A percentile compares a stretch with the other conserved stretches of the same genome.
phyloP scores from a whole-genome alignment of 2,329 filamentous ascomycete genomes.

The Talaromyces sp. region DNA sequence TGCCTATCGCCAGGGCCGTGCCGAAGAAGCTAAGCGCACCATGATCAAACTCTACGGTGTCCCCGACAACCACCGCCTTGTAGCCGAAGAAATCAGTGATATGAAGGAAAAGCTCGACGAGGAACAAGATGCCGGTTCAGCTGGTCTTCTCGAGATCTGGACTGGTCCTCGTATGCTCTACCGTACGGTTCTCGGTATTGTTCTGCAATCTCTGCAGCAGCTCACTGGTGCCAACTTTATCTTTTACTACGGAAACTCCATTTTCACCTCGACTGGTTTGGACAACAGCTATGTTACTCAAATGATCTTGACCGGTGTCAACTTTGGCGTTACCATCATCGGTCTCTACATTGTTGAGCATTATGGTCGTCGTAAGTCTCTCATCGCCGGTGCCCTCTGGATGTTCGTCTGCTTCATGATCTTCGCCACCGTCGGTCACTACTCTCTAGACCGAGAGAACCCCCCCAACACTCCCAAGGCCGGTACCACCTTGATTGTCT shows the following conservation, averaged over 20 bases:
- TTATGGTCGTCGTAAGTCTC: constrained; percentile 62
- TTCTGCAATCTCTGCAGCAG: constrained; percentile 45
- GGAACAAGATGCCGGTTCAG: constrained; percentile 41
- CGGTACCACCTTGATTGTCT: constrained; percentile 65
- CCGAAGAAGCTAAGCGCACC: constrained; percentile 48
- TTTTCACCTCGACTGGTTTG: constrained; percentile 64
- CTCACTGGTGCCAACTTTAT: constrained; percentile 48
- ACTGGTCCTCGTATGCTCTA: constrained; percentile 46
- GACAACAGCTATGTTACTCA: constrained; percentile 62
- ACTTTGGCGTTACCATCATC: constrained; percentile 62
- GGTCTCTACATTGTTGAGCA: constrained; percentile 67
- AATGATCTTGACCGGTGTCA: constrained; percentile 64
- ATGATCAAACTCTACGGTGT: constrained; percentile 55
- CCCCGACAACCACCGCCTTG: constrained; percentile 50
- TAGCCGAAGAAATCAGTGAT: constrained; percentile 52
- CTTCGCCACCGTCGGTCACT: constrained; percentile 57
- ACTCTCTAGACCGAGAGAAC: constrained; percentile 34
- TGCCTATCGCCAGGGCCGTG: constrained; percentile 51
- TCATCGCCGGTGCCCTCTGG: constrained; percentile 64
- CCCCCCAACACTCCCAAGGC: constrained; percentile 44
- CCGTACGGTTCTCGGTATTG: constrained; percentile 42
- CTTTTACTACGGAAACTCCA: constrained; percentile 52
- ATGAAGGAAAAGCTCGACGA: constrained; percentile 57
- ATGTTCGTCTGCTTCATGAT: constrained; percentile 58
- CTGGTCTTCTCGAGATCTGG: constrained; percentile 43